Conservation (phyloP, 208 protist genomes). For the Trypanosoma vivax region DNA sequence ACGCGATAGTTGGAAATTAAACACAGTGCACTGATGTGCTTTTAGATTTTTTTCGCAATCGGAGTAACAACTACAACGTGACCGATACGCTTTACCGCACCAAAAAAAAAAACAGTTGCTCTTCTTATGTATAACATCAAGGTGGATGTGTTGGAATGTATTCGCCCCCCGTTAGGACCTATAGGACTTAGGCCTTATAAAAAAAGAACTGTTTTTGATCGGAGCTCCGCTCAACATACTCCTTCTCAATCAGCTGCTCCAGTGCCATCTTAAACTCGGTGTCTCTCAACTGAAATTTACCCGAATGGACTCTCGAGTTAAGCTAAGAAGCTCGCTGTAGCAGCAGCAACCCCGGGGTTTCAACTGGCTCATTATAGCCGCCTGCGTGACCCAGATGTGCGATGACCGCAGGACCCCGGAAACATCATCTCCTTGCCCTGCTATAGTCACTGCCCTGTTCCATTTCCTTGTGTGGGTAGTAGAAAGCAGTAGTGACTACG, state of each 20-base stretch:
- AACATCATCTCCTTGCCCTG: constrained; percentile 5
- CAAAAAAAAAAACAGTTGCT: background rate
- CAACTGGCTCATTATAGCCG: constrained; percentile 34
- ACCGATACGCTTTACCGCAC: background rate
- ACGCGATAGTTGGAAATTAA: background rate
- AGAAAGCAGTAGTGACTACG: constrained; percentile 7
- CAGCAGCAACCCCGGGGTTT: constrained; percentile 24
- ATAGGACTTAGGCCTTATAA: constrained; percentile 13
- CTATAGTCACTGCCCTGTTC: background rate
- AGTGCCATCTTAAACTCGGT: constrained; percentile 47
- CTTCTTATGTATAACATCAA: background rate
- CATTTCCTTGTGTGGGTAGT: constrained; percentile 5
- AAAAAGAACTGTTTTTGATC: constrained; percentile 11
- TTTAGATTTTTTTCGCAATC: background rate
- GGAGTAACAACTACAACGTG: background rate
- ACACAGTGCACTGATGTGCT: background rate
- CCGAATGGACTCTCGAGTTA: constrained; percentile 24
- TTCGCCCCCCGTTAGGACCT: background rate
- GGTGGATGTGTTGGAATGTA: constrained; percentile 2
- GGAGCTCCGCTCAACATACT: constrained; percentile 31
- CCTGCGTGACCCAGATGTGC: constrained; percentile 16
- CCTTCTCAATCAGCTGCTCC: constrained; percentile 42
- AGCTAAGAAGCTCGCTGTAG: constrained; percentile 33
- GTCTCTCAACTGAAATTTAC: constrained; percentile 23
- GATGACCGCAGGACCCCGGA: constrained; percentile 7